Percentiles rank a stretch among this genome's conserved stretches.
phyloP scores from a whole-genome alignment of 108 stramenopile genomes.

The Nitzschia sp. region DNA sequence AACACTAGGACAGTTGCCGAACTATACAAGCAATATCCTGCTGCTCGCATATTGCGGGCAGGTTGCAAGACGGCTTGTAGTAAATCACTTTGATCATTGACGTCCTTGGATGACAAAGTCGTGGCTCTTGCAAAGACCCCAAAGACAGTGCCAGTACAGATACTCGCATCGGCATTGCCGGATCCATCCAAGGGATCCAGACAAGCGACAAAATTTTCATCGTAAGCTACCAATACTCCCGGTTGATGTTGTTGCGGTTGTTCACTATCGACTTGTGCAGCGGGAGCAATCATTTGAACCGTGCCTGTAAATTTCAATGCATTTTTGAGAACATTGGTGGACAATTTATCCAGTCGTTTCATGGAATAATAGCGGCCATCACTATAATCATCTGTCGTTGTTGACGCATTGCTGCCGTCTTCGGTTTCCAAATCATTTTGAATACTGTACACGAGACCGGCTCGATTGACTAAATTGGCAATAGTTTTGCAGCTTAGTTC shows the following conservation, averaged over 20 bases:
- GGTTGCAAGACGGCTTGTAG: constrained; percentile 74
- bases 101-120: not conserved
- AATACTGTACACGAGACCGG: constrained; percentile 42
- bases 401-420: not conserved
- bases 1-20: constrained; percentile 95
- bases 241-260: constrained; percentile 75
- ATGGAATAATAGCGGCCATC: constrained; percentile 91
- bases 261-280: constrained; percentile 41
- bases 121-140: constrained; percentile 76
- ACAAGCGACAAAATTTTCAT: constrained; percentile 80
- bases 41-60: constrained; percentile 86
- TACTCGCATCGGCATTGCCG: constrained; percentile 97
- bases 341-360: constrained; percentile 97
- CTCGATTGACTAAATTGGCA: constrained; percentile 81
- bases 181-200: constrained; percentile 99
- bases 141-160: constrained; percentile 98
- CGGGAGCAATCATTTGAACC: constrained; percentile 67
- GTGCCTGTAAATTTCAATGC: constrained; percentile 89
- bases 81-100: constrained; percentile 27
- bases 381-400: constrained; percentile 14
- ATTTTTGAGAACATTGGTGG: constrained; percentile 95
- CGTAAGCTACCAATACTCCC: constrained; percentile 88
- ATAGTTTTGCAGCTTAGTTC: constrained; percentile 97
- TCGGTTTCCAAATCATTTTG: not conserved
- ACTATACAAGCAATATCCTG: constrained; percentile 97